Base-by-base conservation (phyloP, 2,329 filamentous ascomycete species). In the Beauveria australis region DNA sequence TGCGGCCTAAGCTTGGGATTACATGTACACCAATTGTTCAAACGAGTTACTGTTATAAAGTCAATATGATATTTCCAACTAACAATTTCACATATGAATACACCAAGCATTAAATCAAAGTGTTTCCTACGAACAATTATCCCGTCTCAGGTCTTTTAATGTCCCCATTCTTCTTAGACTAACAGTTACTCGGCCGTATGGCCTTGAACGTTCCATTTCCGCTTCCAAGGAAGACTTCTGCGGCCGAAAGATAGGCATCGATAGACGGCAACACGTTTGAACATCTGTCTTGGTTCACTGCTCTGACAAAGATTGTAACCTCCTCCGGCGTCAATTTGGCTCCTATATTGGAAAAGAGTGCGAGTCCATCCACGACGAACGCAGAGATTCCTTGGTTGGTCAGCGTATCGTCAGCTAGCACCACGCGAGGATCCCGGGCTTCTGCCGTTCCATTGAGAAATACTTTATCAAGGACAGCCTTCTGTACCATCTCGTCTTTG, bases 401-500 rank as follows among this genome's bases (percentile, higher is more conserved):
- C 24, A 65, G 58, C 22, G 59, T 54, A 14, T 59, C 28, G 55
- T 65, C 43, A 5, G 64, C 64, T 4, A 55, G 26, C 6, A 37
- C 48, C 28, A 65, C 60, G 10, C 24, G 14, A 18, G 48, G 33
- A 43, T 61, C 28, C 28, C 30, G 30, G 2, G 14, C 5, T n/a
- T 33, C 49, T 5, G 28, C 49, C n/a, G n/a, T 40, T 22, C 49
- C 61, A 9, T 48, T 22, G 48, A 43, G 37, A 33, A 43, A 14
- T 18, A 52, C 43, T 16, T 46, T 37, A 18, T 65, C 64, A 10
- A 65, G 60, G 24, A 64, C 62, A 9, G 61, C 63, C 59, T 65
- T 65, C 18, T 65, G 63, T 7, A 10, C 54, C 12, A 64, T 60
- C 53, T 65, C 63, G 54, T 65, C 62, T 24, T 61, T 58, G 9